phyloP scores from a whole-genome alignment of 2,329 filamentous ascomycete species.

The Metarhizium rileyi region DNA sequence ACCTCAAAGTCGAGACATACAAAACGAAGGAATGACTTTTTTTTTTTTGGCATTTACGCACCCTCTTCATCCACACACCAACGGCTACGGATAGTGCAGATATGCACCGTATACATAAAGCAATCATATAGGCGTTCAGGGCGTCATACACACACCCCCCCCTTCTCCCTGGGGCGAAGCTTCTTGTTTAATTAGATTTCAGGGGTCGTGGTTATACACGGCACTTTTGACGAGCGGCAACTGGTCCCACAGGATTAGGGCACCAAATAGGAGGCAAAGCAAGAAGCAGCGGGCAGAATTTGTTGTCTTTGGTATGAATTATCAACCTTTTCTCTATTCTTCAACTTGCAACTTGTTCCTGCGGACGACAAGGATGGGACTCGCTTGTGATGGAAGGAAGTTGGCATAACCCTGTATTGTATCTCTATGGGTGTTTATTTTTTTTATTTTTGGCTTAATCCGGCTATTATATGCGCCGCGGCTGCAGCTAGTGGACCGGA shows the following conservation, averaged over 20 bases:
- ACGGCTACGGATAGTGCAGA: background rate
- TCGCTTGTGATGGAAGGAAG: background rate
- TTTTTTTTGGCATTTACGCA: background rate
- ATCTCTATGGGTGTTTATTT: background rate
- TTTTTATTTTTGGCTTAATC: background rate
- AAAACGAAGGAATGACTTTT: conserved; percentile 15
- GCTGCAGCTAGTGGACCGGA: background rate
- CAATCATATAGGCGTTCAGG: background rate
- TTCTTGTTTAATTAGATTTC: background rate
- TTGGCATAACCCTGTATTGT: background rate
- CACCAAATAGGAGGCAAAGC: background rate
- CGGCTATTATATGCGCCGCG: background rate
- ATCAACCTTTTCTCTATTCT: background rate
- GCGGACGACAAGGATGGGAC: background rate
- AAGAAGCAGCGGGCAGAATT: background rate
- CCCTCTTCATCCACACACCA: background rate
- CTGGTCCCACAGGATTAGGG: background rate
- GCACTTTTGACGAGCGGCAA: background rate
- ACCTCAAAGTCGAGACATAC: conserved; percentile 34
- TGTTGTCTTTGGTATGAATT: background rate
- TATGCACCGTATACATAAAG: background rate
- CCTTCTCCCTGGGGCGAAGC: background rate
- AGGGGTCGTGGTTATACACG: background rate
- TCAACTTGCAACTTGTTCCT: background rate
- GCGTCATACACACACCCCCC: background rate